Evolutionary conservation across 768 basidiomycete species (phyloP), one percentile per base, ranked within the genome.

Genomic region (Russula emetica): DNA sequence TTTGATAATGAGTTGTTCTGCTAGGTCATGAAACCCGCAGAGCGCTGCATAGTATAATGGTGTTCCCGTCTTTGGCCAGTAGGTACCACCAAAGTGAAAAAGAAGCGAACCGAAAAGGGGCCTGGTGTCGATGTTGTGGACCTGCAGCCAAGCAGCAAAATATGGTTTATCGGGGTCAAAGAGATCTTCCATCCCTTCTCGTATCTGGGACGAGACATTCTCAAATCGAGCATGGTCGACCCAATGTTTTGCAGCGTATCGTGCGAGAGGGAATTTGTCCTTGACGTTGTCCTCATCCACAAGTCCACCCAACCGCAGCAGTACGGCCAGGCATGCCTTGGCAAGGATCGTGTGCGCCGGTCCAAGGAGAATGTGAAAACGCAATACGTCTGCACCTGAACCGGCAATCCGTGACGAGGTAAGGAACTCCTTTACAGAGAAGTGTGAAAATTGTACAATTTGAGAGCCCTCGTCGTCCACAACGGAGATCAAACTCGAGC

Each of bases 181-280:
- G 0, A 60, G 36, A 1, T 6, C 1, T 42, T 52, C 36, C 36
- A 52, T 52, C 26, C 18, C 58, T 0, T 24, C 10, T 18, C n/a
- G 38, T n/a, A 60, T 3, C 5, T 9, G n/a, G 0, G 36, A 40
- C 26, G 38, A 52, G 1, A 60, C 50, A 3, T 30, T n/a, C 36
- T n/a, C 20, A 13, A 51, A 28, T 11, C 52, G 26, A 1, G 38
- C 59, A 52, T 60, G 59, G 26, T 28, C 26, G 1, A 16, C 28
- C 60, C 60, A 61, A 20, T 61, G 32, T 38, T 24, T 1, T 2
- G 28, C 60, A 13, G 60, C 51, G 32, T 61, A 61, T 24, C 22
- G 5, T 8, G 28, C 52, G 0, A 61, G 51, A 44, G 60, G 60
- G 6, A 13, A 53, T 4, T 5, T 28, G 1, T 32, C 20, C 1